Conservation (phyloP, 306 rosid species). For the Acacia crassicarpa region DNA sequence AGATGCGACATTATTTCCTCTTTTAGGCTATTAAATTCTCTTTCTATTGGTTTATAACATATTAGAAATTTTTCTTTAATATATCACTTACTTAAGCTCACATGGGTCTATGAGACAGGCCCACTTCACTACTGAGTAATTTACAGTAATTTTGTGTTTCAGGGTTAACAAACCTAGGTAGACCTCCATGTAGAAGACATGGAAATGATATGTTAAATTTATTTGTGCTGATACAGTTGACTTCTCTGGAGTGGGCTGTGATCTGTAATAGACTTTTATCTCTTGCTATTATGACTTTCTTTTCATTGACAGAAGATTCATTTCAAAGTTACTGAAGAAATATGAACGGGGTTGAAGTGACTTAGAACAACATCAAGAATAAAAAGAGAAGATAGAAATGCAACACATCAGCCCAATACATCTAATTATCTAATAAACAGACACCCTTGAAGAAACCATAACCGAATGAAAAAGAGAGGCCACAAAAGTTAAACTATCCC, state of each 20-base stretch:
- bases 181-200: background rate
- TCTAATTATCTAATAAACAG: background rate
- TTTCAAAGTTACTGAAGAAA: background rate
- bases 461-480: background rate
- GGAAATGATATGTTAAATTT: background rate
- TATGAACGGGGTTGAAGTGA: background rate
- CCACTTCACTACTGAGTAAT: background rate
- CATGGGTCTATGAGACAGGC: background rate
- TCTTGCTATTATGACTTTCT: background rate
- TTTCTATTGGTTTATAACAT: background rate
- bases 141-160: background rate
- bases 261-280: background rate
- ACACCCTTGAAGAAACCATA: background rate
- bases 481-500: background rate
- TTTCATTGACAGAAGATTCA: background rate
- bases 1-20: background rate
- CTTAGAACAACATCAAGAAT: background rate
- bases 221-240: constrained; percentile 10
- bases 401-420: background rate
- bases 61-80: background rate
- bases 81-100: background rate
- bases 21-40: background rate
- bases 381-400: background rate
- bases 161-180: background rate
- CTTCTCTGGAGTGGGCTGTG: background rate